These are phyloP conservation scores for Periconia digitata DNA, from an alignment of 2,329 filamentous ascomycete genomes.

Conservation along the genomic window DNA sequence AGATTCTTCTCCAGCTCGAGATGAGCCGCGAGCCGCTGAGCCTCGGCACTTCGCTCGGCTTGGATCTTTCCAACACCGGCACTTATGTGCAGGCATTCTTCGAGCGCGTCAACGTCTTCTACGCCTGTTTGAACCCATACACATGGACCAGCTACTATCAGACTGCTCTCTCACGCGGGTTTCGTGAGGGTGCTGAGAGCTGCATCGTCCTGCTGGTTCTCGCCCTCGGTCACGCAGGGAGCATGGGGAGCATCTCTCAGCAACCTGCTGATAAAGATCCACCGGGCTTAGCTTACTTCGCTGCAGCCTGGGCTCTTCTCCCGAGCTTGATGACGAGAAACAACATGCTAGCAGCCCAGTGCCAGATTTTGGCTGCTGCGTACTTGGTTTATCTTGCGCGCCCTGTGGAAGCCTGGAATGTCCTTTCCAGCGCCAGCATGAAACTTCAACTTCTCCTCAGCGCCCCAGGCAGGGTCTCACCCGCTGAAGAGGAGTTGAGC, in stretches of 20 bases:
- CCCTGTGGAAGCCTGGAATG: constrained; percentile 79
- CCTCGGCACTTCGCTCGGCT: constrained; percentile 58
- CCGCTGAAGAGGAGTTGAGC: constrained; percentile 70
- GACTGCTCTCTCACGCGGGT: constrained; percentile 72
- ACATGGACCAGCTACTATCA: constrained; percentile 77
- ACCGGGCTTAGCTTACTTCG: constrained; percentile 77
- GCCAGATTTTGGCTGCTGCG: constrained; percentile 76
- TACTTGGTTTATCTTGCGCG: constrained; percentile 83
- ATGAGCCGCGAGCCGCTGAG: constrained; percentile 77
- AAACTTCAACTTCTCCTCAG: constrained; percentile 79
- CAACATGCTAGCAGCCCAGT: constrained; percentile 76
- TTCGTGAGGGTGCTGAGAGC: constrained; percentile 77
- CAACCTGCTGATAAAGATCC: constrained; percentile 69
- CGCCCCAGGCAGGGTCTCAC: constrained; percentile 69
- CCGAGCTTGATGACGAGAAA: constrained; percentile 79
- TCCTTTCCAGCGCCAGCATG: constrained; percentile 77
- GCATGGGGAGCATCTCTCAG: constrained; percentile 74
- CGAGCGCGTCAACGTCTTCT: constrained; percentile 80
- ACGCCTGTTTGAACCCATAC: constrained; percentile 81
- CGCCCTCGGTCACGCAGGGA: constrained; percentile 74
- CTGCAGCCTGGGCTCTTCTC: constrained; percentile 75
- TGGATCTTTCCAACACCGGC: constrained; percentile 73
- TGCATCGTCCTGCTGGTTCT: constrained; percentile 80
- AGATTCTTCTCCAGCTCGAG: constrained; percentile 79
- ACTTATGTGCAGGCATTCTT: constrained; percentile 80